These are phyloP conservation scores for Aspergillus piperis DNA, from an alignment of 2,329 filamentous ascomycete genomes.

Conservation along the genomic window DNA sequence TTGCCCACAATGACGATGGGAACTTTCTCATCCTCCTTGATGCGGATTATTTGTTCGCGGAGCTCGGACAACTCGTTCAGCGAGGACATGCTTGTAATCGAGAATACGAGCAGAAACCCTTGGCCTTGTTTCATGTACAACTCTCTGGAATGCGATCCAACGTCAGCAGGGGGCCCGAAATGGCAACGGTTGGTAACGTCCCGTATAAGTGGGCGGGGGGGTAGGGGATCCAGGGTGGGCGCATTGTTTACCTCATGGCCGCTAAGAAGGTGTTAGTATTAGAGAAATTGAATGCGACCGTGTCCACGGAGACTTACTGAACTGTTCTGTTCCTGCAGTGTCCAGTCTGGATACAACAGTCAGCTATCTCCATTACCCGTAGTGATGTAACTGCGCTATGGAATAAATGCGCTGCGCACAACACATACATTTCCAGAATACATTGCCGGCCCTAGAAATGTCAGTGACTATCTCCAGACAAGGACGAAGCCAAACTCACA, in stretches of 20 bases:
- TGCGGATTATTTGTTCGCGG: slow-evolving; percentile 85
- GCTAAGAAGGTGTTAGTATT: slow-evolving; percentile 41
- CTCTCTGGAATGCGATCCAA: slow-evolving; percentile 54
- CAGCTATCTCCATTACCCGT: not conserved
- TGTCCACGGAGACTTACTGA: slow-evolving; percentile 65
- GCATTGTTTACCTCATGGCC: slow-evolving; percentile 56
- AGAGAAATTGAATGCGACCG: not conserved
- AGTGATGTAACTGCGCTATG: not conserved
- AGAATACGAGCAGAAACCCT: slow-evolving; percentile 89
- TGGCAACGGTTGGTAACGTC: not conserved
- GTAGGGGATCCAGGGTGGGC: not conserved
- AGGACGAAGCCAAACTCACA: slow-evolving; percentile 55
- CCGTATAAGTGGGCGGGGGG: not conserved
- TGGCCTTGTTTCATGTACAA: slow-evolving; percentile 93
- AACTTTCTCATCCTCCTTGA: slow-evolving; percentile 83
- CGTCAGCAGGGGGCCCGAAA: slow-evolving; percentile 4
- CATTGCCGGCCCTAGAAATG: slow-evolving; percentile 74
- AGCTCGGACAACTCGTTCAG: slow-evolving; percentile 77
- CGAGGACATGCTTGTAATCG: slow-evolving; percentile 83
- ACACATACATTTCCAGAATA: slow-evolving; percentile 78
- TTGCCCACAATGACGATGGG: slow-evolving; percentile 91
- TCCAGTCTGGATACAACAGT: slow-evolving; percentile 62
- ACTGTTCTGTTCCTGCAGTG: slow-evolving; percentile 89
- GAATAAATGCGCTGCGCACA: not conserved
- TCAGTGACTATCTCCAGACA: slow-evolving; percentile 32